Evolutionary conservation across 768 basidiomycete genomes (phyloP).

Genomic region (Tremella yokohamensis): DNA sequence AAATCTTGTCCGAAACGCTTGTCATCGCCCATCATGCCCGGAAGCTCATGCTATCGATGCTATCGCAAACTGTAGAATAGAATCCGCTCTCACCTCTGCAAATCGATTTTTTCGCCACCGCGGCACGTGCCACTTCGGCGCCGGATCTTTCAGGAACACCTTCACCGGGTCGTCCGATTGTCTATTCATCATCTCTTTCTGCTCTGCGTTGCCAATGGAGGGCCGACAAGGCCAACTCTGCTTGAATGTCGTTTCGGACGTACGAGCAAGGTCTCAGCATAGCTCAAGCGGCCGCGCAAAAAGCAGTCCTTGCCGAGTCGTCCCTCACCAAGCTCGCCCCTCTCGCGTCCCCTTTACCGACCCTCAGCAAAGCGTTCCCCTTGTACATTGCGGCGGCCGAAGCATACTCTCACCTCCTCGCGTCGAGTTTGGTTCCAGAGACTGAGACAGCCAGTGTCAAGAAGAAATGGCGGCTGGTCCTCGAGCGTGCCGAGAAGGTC

Average conservation of each 20-base stretch:
- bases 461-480: conserved; percentile 47
- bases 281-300: conserved; percentile 36
- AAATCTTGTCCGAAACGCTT: too few relatives aligned
- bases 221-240: not conserved
- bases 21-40: too few relatives aligned
- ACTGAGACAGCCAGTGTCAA: conserved; percentile 21
- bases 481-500: conserved; percentile 49
- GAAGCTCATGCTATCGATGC: too few relatives aligned
- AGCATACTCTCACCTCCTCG: conserved; percentile 35
- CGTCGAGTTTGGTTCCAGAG: conserved; percentile 26
- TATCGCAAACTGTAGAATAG: too few relatives aligned
- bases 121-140: too few relatives aligned
- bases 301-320: conserved; percentile 33
- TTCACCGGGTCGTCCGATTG: too few relatives aligned
- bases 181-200: too few relatives aligned
- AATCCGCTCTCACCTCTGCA: too few relatives aligned
- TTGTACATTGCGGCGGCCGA: conserved; percentile 39
- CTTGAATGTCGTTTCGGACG: conserved; percentile 27
- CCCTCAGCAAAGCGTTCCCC: conserved; percentile 40
- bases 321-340: conserved; percentile 30
- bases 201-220: not conserved
- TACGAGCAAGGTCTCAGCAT: conserved; percentile 38
- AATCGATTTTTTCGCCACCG: too few relatives aligned
- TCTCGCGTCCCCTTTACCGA: conserved; percentile 30
- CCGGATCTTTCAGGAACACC: too few relatives aligned